Percentiles rank a stretch among this genome's conserved stretches.
Conservation (phyloP, 257 asterid genomes). For the Jasminum sambac region DNA sequence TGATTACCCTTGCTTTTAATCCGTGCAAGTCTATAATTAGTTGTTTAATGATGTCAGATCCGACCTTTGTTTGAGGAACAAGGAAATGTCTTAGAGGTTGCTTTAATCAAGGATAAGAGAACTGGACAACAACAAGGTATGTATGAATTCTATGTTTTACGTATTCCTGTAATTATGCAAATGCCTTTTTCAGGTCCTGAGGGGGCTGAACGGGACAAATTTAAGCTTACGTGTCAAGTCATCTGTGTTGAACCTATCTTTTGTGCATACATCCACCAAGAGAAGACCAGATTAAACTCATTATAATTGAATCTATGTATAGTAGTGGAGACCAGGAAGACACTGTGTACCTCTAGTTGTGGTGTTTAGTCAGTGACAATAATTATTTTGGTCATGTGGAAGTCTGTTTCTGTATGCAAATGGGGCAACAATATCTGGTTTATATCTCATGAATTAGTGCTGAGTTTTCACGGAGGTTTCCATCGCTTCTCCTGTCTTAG, state of each 20-base stretch:
- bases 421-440: conserved; percentile 29
- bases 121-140: conserved; percentile 98
- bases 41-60: conserved; percentile 48
- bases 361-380: conserved; percentile 27
- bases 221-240: conserved; percentile 63
- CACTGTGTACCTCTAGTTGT: conserved; percentile 32
- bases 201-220: conserved; percentile 71
- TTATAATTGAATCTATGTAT: conserved; percentile 41
- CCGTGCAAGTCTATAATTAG: not conserved
- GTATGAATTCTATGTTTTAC: conserved; percentile 30
- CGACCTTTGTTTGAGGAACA: conserved; percentile 84
- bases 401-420: conserved; percentile 25
- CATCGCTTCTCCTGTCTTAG: conserved; percentile 22
- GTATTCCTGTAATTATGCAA: conserved; percentile 28
- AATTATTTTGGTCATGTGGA: conserved; percentile 25
- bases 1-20: not conserved
- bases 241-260: conserved; percentile 56
- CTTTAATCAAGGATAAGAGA: conserved; percentile 87
- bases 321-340: conserved; percentile 31
- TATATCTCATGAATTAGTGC: conserved; percentile 27
- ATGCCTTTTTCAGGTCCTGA: conserved; percentile 84
- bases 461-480: conserved; percentile 22
- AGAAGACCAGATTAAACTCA: conserved; percentile 58
- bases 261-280: conserved; percentile 59
- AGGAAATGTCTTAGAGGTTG: conserved; percentile 86